Conservation (phyloP, 2,329 filamentous ascomycete species). For the Cadophora malorum region DNA sequence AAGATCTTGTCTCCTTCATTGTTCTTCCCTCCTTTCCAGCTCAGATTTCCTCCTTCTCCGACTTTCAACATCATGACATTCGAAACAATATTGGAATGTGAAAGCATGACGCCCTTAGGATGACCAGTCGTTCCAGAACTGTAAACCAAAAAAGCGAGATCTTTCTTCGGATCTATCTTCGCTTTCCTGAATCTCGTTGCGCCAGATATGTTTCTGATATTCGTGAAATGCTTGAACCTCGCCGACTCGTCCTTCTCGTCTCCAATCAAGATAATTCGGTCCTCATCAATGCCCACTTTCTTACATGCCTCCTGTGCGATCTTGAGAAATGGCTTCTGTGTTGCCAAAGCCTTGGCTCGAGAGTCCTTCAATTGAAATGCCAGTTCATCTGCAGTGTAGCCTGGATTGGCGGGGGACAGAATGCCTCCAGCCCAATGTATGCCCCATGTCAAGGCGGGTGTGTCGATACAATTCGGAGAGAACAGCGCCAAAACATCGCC, state of each 20-base stretch:
- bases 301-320: slow-evolving; percentile 71
- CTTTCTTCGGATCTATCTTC: slow-evolving; percentile 70
- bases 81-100: slow-evolving; percentile 80
- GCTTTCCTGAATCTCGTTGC: slow-evolving; percentile 63
- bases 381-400: slow-evolving; percentile 84
- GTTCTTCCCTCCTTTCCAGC: slow-evolving; percentile 62
- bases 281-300: slow-evolving; percentile 71
- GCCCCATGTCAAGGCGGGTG: slow-evolving; percentile 77
- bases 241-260: slow-evolving; percentile 65
- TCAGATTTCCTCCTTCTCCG: slow-evolving; percentile 62
- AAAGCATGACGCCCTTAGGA: slow-evolving; percentile 90
- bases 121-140: slow-evolving; percentile 89
- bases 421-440: slow-evolving; percentile 83
- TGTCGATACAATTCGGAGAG: slow-evolving; percentile 87
- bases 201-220: slow-evolving; percentile 68
- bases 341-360: slow-evolving; percentile 75
- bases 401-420: slow-evolving; percentile 85
- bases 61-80: slow-evolving; percentile 66
- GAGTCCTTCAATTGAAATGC: slow-evolving; percentile 84
- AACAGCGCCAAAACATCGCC: slow-evolving; percentile 85
- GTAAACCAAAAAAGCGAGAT: slow-evolving; percentile 86
- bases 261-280: slow-evolving; percentile 79
- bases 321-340: slow-evolving; percentile 71
- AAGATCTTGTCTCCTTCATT: slow-evolving; percentile 75
- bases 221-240: slow-evolving; percentile 73